phyloP scores from a whole-genome alignment of 306 rosid genomes.

The Rosa lucieae region DNA sequence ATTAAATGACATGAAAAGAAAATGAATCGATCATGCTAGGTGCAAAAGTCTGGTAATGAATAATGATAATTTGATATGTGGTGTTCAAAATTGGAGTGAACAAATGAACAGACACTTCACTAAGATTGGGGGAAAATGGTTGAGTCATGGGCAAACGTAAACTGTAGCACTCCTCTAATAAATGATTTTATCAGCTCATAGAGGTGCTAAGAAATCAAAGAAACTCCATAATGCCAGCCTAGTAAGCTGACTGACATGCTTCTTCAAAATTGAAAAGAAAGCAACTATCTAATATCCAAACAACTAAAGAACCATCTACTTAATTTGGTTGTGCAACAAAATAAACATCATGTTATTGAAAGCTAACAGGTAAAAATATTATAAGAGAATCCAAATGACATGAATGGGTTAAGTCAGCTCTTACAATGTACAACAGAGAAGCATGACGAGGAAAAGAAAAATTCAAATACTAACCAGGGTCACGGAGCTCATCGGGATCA shows the following conservation, averaged over 20 bases:
- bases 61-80: not conserved
- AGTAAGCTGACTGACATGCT: not conserved
- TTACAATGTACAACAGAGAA: slow-evolving; percentile 10
- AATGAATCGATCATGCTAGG: not conserved
- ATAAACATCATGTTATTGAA: not conserved
- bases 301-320: slow-evolving; percentile 6
- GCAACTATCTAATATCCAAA: not conserved
- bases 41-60: not conserved
- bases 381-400: not conserved
- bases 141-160: not conserved
- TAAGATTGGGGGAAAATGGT: not conserved
- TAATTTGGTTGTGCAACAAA: not conserved
- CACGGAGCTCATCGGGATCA: slow-evolving; percentile 99
- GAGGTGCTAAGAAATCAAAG: not conserved
- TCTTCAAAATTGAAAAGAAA: slow-evolving; percentile 8
- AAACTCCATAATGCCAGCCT: not conserved
- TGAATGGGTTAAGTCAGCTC: not conserved
- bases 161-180: not conserved
- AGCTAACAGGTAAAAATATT: not conserved
- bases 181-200: slow-evolving; percentile 6
- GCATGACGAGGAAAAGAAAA: slow-evolving; percentile 12
- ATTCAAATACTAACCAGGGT: slow-evolving; percentile 74
- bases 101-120: not conserved
- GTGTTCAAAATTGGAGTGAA: not conserved
- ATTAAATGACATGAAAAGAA: not conserved